Percentiles rank a stretch among this genome's conserved stretches.
Evolutionary conservation across 768 basidiomycete genomes (phyloP).

Genomic region (Melanogaster broomeanus): DNA sequence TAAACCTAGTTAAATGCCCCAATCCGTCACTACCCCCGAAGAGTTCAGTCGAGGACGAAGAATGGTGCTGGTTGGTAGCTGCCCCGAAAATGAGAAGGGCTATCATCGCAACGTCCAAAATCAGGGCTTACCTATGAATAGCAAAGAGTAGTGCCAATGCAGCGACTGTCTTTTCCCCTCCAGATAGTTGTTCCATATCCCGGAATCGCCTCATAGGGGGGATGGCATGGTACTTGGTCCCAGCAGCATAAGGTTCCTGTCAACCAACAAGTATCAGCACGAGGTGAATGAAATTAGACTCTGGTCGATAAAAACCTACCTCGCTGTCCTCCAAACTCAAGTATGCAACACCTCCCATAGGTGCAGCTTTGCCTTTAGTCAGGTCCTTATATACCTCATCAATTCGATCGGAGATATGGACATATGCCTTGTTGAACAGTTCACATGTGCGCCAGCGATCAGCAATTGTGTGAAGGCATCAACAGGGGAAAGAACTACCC

Average conservation of each 20-base stretch:
- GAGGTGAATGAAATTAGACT: constrained; percentile 20
- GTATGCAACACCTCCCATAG: constrained; percentile 96
- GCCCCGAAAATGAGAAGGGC: neutral
- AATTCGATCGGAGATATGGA: constrained; percentile 92
- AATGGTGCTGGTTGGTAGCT: constrained; percentile 97
- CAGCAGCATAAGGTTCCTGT: constrained; percentile 81
- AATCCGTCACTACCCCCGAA: too few species aligned
- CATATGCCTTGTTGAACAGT: constrained; percentile 94
- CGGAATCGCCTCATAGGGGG: constrained; percentile 99
- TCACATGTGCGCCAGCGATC: constrained; percentile 51
- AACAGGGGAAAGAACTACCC: constrained; percentile 47
- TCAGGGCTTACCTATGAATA: constrained; percentile 77
- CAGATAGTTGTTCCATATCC: constrained; percentile 98
- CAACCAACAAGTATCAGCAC: constrained; percentile 4
- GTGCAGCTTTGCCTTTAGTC: constrained; percentile 91
- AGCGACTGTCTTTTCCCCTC: constrained; percentile 98
- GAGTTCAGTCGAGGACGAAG: constrained; percentile 98
- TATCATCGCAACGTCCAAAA: neutral
- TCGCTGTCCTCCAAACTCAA: constrained; percentile 95
- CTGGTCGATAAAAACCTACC: constrained; percentile 47
- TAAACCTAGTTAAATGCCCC: too few species aligned
- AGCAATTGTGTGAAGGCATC: neutral
- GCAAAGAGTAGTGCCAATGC: constrained; percentile 96
- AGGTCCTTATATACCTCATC: constrained; percentile 97
- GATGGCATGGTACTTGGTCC: constrained; percentile 99